Percentiles rank a stretch among this genome's conserved stretches.
Conservation (phyloP, 768 basidiomycete species). For the Tylopilus felleus region DNA sequence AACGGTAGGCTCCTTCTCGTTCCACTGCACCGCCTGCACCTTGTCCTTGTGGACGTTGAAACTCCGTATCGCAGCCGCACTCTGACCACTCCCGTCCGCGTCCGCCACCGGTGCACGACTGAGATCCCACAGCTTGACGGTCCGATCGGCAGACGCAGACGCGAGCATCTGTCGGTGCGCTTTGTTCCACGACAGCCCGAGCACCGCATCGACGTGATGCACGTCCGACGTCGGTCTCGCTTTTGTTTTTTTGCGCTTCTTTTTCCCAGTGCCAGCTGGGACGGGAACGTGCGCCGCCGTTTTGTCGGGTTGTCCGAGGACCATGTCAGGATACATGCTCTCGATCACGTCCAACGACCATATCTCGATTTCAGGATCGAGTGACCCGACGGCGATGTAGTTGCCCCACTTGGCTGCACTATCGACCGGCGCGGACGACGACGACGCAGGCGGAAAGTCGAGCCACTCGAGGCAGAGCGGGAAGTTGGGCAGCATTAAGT, state of each 20-base stretch:
- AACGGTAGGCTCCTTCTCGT: constrained; percentile 81
- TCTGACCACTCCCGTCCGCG: constrained; percentile 41
- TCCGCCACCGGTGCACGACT: constrained; percentile 57
- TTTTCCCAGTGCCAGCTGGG: constrained; percentile 90
- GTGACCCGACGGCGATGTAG: constrained; percentile 94
- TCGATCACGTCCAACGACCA: constrained; percentile 96
- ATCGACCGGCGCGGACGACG: constrained; percentile 33
- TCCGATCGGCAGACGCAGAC: constrained; percentile 89
- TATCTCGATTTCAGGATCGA: constrained; percentile 98
- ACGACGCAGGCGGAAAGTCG: constrained; percentile 78
- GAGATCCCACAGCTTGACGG: constrained; percentile 97
- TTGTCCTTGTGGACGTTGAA: constrained; percentile 89
- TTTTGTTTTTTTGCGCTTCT: constrained; percentile 88
- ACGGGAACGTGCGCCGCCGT: constrained; percentile 75
- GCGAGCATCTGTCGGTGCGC: constrained; percentile 87
- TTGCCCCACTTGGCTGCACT: constrained; percentile 56
- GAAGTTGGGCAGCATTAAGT: constrained; percentile 95
- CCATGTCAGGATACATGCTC: constrained; percentile 87
- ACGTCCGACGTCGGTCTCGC: constrained; percentile 55
- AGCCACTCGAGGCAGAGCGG: constrained; percentile 99
- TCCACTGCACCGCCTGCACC: constrained; percentile 97
- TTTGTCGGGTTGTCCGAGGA: constrained; percentile 87
- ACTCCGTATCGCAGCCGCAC: constrained; percentile 67
- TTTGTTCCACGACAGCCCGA: constrained; percentile 92
- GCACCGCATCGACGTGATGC: constrained; percentile 91